These are phyloP conservation scores for Pseudogymnoascus sp. DNA, from an alignment of 2,329 filamentous ascomycete species.

Conservation along the genomic window DNA sequence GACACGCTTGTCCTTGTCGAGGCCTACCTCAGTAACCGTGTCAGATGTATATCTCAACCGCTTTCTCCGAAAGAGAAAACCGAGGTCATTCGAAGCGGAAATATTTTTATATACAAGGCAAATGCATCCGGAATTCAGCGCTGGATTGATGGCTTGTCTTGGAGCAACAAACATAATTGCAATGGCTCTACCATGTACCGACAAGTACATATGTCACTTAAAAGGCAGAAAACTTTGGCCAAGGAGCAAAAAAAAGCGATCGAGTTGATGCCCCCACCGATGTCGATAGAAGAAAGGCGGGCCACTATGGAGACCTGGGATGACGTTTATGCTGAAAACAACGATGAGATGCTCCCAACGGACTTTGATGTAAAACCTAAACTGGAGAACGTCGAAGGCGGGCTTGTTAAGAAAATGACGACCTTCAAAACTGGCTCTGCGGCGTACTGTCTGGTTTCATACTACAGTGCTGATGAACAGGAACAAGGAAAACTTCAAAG, in stretches of 20 bases:
- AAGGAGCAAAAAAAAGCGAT: not conserved
- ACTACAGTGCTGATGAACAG: conserved; percentile 77
- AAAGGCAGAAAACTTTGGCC: not conserved
- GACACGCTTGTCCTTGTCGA: conserved; percentile 78
- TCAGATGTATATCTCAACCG: conserved; percentile 70
- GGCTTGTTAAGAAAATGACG: conserved; percentile 88
- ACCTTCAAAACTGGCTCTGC: conserved; percentile 67
- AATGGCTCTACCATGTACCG: not conserved
- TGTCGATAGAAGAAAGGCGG: not conserved
- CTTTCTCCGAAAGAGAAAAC: conserved; percentile 78
- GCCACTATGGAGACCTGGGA: not conserved
- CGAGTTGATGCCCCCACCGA: not conserved
- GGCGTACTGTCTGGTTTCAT: conserved; percentile 79
- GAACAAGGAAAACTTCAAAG: conserved; percentile 44
- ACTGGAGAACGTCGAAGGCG: conserved; percentile 62
- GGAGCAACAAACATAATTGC: conserved; percentile 54
- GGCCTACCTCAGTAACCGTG: conserved; percentile 59
- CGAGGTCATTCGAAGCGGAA: conserved; percentile 71
- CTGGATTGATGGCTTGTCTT: conserved; percentile 87
- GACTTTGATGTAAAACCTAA: not conserved
- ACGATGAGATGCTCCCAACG: not conserved
- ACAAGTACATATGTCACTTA: not conserved
- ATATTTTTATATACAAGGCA: conserved; percentile 88
- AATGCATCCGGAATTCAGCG: conserved; percentile 84
- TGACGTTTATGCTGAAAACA: not conserved